Evolutionary conservation across 1,284 basidiomycete species (phyloP).

Genomic region (Serendipita sp.): DNA sequence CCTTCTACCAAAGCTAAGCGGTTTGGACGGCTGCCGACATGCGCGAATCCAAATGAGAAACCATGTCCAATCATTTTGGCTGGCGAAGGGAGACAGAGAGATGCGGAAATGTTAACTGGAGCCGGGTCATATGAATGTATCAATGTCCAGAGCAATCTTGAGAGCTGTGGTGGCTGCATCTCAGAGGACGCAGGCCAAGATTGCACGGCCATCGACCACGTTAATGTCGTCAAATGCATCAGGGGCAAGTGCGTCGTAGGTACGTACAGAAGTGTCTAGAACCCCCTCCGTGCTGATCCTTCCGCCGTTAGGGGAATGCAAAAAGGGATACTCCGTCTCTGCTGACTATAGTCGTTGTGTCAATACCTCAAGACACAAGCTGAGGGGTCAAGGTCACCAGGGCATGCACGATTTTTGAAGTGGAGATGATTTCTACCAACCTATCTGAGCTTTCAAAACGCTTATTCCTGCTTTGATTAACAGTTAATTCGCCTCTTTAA

Average conservation of each 20-base stretch:
- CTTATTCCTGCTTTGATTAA: too few species aligned
- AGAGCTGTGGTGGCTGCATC: constrained; percentile 2
- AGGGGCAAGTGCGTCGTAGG: not conserved
- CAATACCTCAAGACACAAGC: not conserved
- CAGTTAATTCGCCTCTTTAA: too few species aligned
- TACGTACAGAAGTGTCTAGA: not conserved
- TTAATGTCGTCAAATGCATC: not conserved
- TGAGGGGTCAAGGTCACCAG: not conserved
- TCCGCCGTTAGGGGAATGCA: not conserved
- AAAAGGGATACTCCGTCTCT: not conserved
- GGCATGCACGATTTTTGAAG: too few species aligned
- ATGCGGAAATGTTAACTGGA: not conserved
- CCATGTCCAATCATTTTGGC: not conserved
- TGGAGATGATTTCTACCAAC: too few species aligned
- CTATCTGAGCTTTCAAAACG: too few species aligned
- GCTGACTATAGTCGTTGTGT: not conserved
- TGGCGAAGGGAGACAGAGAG: not conserved
- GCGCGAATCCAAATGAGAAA: not conserved
- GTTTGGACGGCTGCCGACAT: not conserved
- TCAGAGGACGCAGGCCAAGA: not conserved
- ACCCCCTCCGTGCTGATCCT: not conserved
- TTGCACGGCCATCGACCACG: constrained; percentile 3
- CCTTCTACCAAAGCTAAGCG: not conserved
- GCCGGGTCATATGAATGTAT: not conserved
- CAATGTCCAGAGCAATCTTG: not conserved